Base-by-base conservation (phyloP, 2,329 filamentous ascomycete species). In the Colletotrichum kahawae region DNA sequence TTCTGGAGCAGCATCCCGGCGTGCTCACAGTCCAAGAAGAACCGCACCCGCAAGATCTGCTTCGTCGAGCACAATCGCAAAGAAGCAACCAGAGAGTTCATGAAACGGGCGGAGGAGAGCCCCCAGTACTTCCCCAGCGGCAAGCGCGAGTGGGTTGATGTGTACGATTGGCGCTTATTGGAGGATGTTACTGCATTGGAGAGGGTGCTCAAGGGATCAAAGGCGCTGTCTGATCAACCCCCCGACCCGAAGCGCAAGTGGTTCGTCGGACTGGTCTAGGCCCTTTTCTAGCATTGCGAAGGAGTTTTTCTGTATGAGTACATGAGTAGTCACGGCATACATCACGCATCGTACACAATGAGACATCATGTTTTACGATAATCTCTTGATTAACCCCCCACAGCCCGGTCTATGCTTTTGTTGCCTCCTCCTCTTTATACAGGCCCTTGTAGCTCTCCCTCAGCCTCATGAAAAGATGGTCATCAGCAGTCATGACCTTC, bases 381-480 rank as follows among this genome's bases (percentile, higher is more conserved):
- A 51, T 51, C 9, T 63, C 33, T 66, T 14, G 16, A n/a, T 51
- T 29, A 51, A 51, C 7, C 14, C 16, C 18, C 24, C 10, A 33
- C 16, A 12, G 38, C 38, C 18, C 13, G n/a, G 18, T 56, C n/a
- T 59, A 66, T 43, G 67, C 16, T 57, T 80, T 68, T 21, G 43
- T 51, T 16, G 57, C 31, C 31, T 56, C 77, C 68, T 86, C 82
- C 27, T 87, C 84, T 36, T 85, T 82, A 79, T 93, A 93, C 78
- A 93, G 76, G 27, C 87, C 84, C 10, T 88, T 80, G 80, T 93
- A 93, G 10, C 88, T 92, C 24, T 88, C 91, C 76, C 85, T 88
- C 67, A 94, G 82, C 70, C 92, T 86, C 87, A 91, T 91, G 77
- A 89, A 86, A 71, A 94, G 81, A 81, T 94, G 92, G 81, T 93